A percentile compares a stretch with the other conserved stretches of the same genome.
These are phyloP conservation scores for Trichoderma afroharzianum DNA, from an alignment of 2,329 filamentous ascomycete species.

Conservation along the genomic window DNA sequence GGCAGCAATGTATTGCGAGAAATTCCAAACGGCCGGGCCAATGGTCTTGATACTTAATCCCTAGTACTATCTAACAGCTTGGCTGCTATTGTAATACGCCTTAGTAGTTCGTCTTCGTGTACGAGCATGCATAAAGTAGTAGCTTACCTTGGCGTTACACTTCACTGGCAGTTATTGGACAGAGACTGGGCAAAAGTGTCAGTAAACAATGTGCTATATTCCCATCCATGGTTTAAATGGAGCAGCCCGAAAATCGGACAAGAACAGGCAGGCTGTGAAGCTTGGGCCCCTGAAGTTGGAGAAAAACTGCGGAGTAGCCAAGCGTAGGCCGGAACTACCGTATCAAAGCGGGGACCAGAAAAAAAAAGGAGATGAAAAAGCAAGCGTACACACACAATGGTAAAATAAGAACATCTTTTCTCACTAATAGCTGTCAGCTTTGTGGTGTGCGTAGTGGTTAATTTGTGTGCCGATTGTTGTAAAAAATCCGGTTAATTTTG, in stretches of 20 bases:
- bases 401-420: too few species aligned
- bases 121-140: not conserved
- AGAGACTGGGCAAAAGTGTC: not conserved
- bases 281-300: not conserved
- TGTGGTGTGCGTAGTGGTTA: too few species aligned
- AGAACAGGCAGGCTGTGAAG: not conserved
- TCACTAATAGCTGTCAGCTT: too few species aligned
- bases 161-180: too few species aligned
- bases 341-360: too few species aligned
- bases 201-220: not conserved
- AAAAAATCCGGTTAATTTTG: too few species aligned
- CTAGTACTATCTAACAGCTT: not conserved
- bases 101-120: not conserved
- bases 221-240: not conserved
- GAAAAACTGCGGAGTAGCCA: not conserved
- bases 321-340: not conserved
- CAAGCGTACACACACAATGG: too few species aligned
- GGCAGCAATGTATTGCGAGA: not conserved
- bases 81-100: not conserved
- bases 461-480: too few species aligned
- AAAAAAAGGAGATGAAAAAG: too few species aligned
- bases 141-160: too few species aligned
- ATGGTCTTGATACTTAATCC: not conserved
- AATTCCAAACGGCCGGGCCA: not conserved
- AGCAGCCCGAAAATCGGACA: not conserved